phyloP scores from a whole-genome alignment of 108 stramenopile genomes.

The Cyclostephanos tholiformis region DNA sequence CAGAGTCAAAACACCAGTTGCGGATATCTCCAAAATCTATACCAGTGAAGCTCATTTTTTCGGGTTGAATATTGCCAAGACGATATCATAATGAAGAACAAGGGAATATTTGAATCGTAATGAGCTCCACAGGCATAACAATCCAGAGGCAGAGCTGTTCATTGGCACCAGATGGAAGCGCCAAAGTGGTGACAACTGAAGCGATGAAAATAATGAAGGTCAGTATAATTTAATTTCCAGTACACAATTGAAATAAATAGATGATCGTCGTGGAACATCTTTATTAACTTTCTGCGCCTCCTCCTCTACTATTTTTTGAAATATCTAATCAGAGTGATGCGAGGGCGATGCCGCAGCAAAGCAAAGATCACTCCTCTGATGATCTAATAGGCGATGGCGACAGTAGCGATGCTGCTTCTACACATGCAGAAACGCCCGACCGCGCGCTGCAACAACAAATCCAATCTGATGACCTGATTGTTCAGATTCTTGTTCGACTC shows the following conservation, averaged over 20 bases:
- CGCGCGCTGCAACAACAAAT: neutral
- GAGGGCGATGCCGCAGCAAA: neutral
- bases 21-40: no score
- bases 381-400: neutral
- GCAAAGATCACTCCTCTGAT: neutral
- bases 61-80: neutral
- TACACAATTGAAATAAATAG: neutral
- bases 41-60: neutral
- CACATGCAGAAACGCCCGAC: constrained; percentile 1
- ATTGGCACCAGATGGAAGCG: neutral
- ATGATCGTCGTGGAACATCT: neutral
- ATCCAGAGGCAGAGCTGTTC: neutral
- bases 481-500: constrained; percentile 43
- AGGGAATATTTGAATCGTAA: neutral
- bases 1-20: neutral
- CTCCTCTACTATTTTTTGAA: neutral
- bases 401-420: neutral
- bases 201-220: neutral
- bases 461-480: constrained; percentile 22
- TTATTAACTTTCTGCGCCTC: neutral
- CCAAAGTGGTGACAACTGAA: neutral
- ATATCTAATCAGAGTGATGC: neutral
- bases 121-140: neutral
- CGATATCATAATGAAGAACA: neutral
- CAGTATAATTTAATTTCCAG: neutral